Evolutionary conservation across 2,329 filamentous ascomycete genomes (phyloP), one percentile per base, ranked within the genome.

Genomic region (Sphaerulina vaccinii): DNA sequence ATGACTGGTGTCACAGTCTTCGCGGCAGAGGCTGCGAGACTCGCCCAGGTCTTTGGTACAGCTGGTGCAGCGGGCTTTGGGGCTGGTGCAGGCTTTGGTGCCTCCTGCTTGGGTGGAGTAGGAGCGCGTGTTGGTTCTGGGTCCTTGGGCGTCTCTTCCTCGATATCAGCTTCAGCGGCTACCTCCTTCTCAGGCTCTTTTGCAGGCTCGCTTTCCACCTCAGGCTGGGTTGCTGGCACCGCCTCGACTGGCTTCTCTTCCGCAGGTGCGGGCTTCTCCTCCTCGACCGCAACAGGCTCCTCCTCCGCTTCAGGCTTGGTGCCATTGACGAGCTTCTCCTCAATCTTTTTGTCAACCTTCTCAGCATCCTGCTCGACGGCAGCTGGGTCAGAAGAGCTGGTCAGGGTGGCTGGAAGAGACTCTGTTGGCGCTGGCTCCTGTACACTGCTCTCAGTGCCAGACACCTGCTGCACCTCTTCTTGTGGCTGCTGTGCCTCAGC

Each of bases 271-370:
- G 29, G 32, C 11, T 16, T 22, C 24, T 68, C 64, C 16, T 65
- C 62, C 27, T 65, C 60, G 51, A 71, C 65, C 61, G 68, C 60
- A 15, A 64, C 63, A 18, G 38, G 63, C 62, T 44, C 43, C 22
- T 63, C 59, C 41, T 61, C 61, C 15, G 45, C 48, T 33, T 61
- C 54, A 33, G 73, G 62, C 29, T 61, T 54, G 33, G 73, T 63
- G 24, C 57, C 52, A 45, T 67, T 55, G 60, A 65, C 68, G 33
- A 72, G 68, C 60, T 75, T 77, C 66, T 90, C 81, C 73, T 92
- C 85, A 18, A 90, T 79, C 78, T 90, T 89, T 75, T 89, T 78
- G 68, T 90, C 86, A 33, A 91, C 80, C 62, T 71, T 66, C 53
- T 65, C 62, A 47, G 75, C 65, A 51, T 73, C 71, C 46, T 72